Evolutionary conservation across 2,329 filamentous ascomycete genomes (phyloP).

Genomic region (Didymella arachidicola): DNA sequence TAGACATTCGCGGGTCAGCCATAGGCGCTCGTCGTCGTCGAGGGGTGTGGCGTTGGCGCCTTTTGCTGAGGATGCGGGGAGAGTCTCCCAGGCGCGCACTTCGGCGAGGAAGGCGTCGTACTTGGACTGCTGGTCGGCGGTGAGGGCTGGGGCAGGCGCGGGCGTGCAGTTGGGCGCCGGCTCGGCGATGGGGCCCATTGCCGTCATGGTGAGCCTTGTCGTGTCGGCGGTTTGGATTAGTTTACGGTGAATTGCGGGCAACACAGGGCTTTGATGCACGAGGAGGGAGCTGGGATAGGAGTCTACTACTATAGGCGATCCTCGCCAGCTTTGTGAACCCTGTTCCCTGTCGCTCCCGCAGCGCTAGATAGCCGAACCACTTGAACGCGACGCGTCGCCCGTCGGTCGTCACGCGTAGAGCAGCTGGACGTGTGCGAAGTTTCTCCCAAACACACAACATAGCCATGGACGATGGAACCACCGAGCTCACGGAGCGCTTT

Average conservation of each 20-base stretch:
- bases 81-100: slow-evolving; percentile 73
- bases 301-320: slow-evolving; percentile 13
- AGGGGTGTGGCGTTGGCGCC: slow-evolving; percentile 68
- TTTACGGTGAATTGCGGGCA: too few relatives aligned
- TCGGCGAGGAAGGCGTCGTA: slow-evolving; percentile 78
- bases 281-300: slow-evolving; percentile 16
- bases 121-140: slow-evolving; percentile 78
- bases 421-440: slow-evolving; percentile 5
- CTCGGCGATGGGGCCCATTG: slow-evolving; percentile 45
- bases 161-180: slow-evolving; percentile 64
- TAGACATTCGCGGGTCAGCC: slow-evolving; percentile 90
- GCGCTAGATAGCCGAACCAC: slow-evolving; percentile 29
- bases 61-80: slow-evolving; percentile 70
- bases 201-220: slow-evolving; percentile 28
- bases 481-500: slow-evolving; percentile 68
- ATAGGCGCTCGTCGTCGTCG: slow-evolving; percentile 82
- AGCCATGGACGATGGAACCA: slow-evolving; percentile 60
- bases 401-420: too few relatives aligned
- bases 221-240: too few relatives aligned
- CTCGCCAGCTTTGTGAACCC: slow-evolving; percentile 27
- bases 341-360: slow-evolving; percentile 25
- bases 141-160: slow-evolving; percentile 66
- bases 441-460: slow-evolving; percentile 5
- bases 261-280: too few relatives aligned
- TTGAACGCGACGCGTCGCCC: slow-evolving; percentile 42